Conservation (phyloP, 768 basidiomycete genomes). For the Sporobolomyces phaffii region DNA sequence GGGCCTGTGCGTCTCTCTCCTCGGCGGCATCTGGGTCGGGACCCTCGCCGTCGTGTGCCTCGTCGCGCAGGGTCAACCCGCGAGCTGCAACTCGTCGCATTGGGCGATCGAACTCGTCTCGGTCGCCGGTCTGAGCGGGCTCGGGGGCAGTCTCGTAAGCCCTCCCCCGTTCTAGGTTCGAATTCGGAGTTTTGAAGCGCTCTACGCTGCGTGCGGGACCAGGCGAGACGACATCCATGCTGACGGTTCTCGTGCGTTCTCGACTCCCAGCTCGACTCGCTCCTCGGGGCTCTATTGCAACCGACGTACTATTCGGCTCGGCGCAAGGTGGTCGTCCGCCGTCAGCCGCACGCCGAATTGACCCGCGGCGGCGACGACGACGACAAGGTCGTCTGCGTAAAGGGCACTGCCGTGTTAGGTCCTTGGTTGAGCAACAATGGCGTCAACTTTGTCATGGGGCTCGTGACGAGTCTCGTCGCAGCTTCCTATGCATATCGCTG, state of each 20-base stretch:
- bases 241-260: no score
- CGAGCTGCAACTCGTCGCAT: constrained; percentile 41
- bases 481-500: constrained; percentile 30
- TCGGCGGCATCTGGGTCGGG: constrained; percentile 71
- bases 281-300: constrained; percentile 83
- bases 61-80: constrained; percentile 56
- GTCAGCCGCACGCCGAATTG: constrained; percentile 43
- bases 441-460: constrained; percentile 53
- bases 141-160: constrained; percentile 73
- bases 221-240: no score
- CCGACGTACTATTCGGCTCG: constrained; percentile 64
- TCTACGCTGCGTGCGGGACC: no score
- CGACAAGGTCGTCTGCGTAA: constrained; percentile 50
- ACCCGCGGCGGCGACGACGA: constrained; percentile 44
- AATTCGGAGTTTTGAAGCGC: no score
- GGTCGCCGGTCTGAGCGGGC: constrained; percentile 64
- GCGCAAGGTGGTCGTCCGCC: constrained; percentile 61
- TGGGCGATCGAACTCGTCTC: constrained; percentile 52
- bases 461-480: constrained; percentile 48
- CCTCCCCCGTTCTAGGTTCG: no score
- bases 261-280: constrained; percentile 62
- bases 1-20: constrained; percentile 66
- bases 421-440: constrained; percentile 65
- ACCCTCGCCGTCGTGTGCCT: constrained; percentile 56
- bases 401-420: constrained; percentile 51